Percentiles rank a stretch among this genome's conserved stretches.
phyloP scores from a whole-genome alignment of 441 rosid species.

The Erysimum cheiri region DNA sequence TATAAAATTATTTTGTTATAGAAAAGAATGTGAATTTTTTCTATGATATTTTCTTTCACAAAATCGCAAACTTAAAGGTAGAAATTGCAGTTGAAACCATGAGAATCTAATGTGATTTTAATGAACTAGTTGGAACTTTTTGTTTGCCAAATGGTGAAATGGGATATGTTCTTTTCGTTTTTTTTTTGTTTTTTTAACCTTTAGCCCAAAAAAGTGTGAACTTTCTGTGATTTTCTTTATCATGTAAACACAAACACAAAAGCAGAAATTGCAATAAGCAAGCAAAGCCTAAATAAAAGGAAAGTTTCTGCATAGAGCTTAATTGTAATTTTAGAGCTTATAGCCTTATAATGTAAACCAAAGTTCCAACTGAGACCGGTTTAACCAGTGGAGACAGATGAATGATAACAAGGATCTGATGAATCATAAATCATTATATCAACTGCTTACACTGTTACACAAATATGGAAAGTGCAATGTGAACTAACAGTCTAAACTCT shows the following conservation, averaged over 20 bases:
- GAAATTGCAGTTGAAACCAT: not conserved
- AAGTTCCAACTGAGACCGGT: not conserved
- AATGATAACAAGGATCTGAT: not conserved
- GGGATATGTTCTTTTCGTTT: not conserved
- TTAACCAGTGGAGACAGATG: not conserved
- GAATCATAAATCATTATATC: not conserved
- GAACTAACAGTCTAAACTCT: no score
- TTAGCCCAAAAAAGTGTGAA: not conserved
- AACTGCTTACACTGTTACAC: constrained; percentile 20
- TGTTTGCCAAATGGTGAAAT: constrained; percentile 8
- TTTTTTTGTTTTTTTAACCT: not conserved
- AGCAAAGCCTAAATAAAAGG: not conserved
- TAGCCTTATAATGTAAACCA: not conserved
- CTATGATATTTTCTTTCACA: not conserved
- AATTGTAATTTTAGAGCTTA: not conserved
- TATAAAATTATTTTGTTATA: not conserved
- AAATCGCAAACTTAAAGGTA: not conserved
- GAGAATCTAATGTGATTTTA: not conserved
- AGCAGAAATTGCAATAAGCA: not conserved
- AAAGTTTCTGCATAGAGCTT: not conserved
- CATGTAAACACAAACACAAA: not conserved
- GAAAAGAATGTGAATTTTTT: not conserved
- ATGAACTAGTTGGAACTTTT: constrained; percentile 2
- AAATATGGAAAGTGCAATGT: not conserved
- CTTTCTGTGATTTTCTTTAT: not conserved